These are phyloP conservation scores for Candida maris DNA, from an alignment of 805 yeast species.

Conservation along the genomic window DNA sequence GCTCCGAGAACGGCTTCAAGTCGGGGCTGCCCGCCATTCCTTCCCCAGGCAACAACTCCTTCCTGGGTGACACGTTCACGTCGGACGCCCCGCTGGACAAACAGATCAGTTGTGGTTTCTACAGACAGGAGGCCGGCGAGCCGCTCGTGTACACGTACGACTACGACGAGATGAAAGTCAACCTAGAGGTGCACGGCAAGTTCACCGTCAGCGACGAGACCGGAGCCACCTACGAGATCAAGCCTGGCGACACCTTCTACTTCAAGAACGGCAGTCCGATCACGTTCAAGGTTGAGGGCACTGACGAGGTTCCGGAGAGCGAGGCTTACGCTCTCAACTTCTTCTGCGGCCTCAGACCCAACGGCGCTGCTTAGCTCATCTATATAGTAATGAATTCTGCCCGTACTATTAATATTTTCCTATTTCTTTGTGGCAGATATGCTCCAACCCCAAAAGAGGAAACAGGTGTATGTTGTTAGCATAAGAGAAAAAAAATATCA, in stretches of 20 bases:
- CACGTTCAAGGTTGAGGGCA: conserved; percentile 50
- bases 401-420: too few species aligned
- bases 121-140: conserved; percentile 64
- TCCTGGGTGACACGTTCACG: conserved; percentile 62
- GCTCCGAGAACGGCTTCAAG: conserved; percentile 46
- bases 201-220: conserved; percentile 60
- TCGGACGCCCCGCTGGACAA: conserved; percentile 58
- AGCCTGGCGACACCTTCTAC: conserved; percentile 66
- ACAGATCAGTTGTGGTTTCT: conserved; percentile 65
- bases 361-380: conserved; percentile 30
- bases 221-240: conserved; percentile 52
- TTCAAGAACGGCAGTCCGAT: conserved; percentile 66
- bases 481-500: too few species aligned
- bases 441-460: too few species aligned
- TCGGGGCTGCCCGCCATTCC: conserved; percentile 57
- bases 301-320: conserved; percentile 28
- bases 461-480: too few species aligned
- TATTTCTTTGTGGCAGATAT: too few species aligned
- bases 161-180: conserved; percentile 68
- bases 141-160: conserved; percentile 63
- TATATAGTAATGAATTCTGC: too few species aligned
- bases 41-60: conserved; percentile 64
- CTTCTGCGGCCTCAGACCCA: conserved; percentile 58
- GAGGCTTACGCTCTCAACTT: conserved; percentile 61
- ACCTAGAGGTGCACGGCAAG: conserved; percentile 65